These are phyloP conservation scores for Trichosanthes cucumerina DNA, from an alignment of 306 rosid genomes.

Conservation along the genomic window DNA sequence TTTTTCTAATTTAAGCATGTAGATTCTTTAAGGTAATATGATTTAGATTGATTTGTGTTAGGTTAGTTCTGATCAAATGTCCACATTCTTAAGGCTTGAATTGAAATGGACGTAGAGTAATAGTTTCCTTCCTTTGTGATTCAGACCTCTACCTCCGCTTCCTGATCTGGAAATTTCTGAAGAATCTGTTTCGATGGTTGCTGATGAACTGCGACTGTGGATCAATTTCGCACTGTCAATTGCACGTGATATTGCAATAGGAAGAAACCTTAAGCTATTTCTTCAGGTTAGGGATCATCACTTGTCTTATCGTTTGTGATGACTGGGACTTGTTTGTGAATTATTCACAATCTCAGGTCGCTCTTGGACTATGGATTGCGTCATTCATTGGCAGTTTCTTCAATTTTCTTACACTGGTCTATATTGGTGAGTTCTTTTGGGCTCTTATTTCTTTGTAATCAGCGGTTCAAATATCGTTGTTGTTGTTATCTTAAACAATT, in stretches of 20 bases:
- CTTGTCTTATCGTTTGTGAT: neutral
- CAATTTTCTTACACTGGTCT: constrained; percentile 64
- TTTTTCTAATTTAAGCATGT: neutral
- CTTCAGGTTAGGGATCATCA: constrained; percentile 37
- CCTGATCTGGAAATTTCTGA: constrained; percentile 92
- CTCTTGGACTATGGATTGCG: constrained; percentile 41
- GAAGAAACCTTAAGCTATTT: constrained; percentile 57
- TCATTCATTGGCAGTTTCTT: constrained; percentile 67
- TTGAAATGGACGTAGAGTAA: constrained; percentile 11
- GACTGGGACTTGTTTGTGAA: neutral
- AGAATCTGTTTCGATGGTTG: constrained; percentile 38
- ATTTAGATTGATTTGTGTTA: neutral
- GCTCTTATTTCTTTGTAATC: neutral
- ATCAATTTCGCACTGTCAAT: constrained; percentile 46
- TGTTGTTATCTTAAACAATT: neutral
- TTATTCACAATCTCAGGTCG: constrained; percentile 41
- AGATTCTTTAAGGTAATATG: neutral
- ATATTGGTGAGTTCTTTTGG: constrained; percentile 40
- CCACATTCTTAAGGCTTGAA: neutral
- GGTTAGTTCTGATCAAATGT: constrained; percentile 2
- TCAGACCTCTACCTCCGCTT: constrained; percentile 92
- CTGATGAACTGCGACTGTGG: constrained; percentile 55
- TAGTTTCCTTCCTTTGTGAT: constrained; percentile 13
- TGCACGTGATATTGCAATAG: constrained; percentile 72
- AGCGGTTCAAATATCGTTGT: neutral